Base-by-base conservation (phyloP, 2,329 filamentous ascomycete genomes). In the Trichoderma koningii region DNA sequence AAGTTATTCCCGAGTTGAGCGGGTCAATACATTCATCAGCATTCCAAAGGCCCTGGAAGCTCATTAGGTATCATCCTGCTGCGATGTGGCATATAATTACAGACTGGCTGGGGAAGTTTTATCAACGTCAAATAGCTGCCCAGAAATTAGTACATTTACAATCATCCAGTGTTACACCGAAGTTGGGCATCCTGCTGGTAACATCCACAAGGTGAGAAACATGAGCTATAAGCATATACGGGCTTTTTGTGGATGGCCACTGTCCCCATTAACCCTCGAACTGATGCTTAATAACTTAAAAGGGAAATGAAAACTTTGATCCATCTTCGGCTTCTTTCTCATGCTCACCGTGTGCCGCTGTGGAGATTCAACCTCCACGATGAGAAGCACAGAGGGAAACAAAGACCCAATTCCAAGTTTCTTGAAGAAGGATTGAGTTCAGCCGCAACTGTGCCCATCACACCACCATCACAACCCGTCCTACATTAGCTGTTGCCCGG, bases 231-330 rank as follows among this genome's bases (percentile, higher is more conserved):
- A 38, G 19, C 21, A 5, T 55, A 47, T 53, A 63, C 26, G 50
- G 41, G 50, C 10, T 47, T 19, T 41, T 55, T 34, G 48, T 53
- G 60, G 50, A 38, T 42, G 19, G 34, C 15, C 34, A 41, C n/a
- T 45, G 34, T n/a, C 55, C 41, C 44, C 50, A 34, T 63, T 55
- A 63, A 63, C 60, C 60, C 26, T 63, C 41, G 12, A 47, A 15
- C 17, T 53, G 60, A 63, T 63, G 60, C 60, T 63, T 63, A 63
- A 63, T 34, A 63, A 63, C 60, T 28, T 63, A 63, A 63, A 15
- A 26, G 26, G 19, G 34, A 38, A 47, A 47, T 14, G 9, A 53
- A 63, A 63, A 63, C 60, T 23, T 55, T 63, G 60, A 45, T 19
- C 41, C 17, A 15, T 23, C 44, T 59, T 48, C 34, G 55, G 55